Conservation (phyloP, 2,329 filamentous ascomycete species). For the Colletotrichum filicis region DNA sequence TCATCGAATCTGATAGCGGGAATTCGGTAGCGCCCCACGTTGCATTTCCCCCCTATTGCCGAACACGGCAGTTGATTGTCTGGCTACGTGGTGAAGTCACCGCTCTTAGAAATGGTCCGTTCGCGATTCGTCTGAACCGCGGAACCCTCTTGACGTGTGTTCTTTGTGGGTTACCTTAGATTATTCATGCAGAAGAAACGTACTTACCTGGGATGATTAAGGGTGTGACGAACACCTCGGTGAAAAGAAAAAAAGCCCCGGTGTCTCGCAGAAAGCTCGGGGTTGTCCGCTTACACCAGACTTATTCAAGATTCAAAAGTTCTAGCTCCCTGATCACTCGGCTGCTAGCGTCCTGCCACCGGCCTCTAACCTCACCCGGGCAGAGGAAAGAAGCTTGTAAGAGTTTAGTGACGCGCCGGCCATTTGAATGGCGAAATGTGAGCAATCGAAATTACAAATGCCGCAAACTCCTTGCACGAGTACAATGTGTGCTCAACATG, state of each 20-base stretch:
- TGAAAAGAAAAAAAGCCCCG: neutral
- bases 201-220: neutral
- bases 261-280: slow-evolving; percentile 25
- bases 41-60: neutral
- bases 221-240: neutral
- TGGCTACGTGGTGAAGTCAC: neutral
- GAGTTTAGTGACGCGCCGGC: neutral
- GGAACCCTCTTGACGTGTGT: neutral
- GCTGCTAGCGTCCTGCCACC: neutral
- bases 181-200: slow-evolving; percentile 15
- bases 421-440: neutral
- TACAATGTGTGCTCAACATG: no score
- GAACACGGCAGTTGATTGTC: slow-evolving; percentile 3
- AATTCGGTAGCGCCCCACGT: neutral
- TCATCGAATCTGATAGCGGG: neutral
- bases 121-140: slow-evolving; percentile 1
- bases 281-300: neutral
- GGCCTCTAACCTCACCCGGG: neutral
- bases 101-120: neutral
- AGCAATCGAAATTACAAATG: neutral
- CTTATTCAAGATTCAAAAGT: neutral
- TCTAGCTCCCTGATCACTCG: neutral
- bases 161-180: neutral
- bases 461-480: neutral
- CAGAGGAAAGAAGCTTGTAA: neutral